Percentiles rank a stretch among this genome's conserved stretches.
Conservation (phyloP, 805 yeast genomes). For the Yarrowia divulgata region DNA sequence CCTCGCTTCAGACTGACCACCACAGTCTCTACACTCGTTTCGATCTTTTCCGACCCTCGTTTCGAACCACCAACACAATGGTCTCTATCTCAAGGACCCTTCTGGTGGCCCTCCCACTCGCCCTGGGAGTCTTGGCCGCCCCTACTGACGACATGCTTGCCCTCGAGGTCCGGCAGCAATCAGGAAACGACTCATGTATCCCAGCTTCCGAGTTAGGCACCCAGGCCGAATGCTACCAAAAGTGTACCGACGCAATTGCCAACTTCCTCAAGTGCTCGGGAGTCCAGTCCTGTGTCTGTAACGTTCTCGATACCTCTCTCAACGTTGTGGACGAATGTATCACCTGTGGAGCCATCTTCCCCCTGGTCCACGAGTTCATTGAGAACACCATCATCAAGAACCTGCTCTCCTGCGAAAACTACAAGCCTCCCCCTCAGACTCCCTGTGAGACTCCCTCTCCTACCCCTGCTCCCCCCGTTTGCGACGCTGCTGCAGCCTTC, state of each 20-base stretch:
- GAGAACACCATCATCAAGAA: conserved; percentile 17
- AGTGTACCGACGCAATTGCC: conserved; percentile 25
- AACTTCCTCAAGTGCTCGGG: conserved; percentile 7
- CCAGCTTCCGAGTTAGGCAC: conserved; percentile 13
- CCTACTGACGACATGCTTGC: conserved; percentile 4
- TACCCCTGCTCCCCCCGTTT: conserved; percentile 35
- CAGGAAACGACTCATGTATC: background rate
- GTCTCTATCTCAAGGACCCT: conserved; percentile 18
- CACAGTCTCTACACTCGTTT: too few relatives aligned
- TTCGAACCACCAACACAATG: conserved; percentile 1
- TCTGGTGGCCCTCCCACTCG: conserved; percentile 31
- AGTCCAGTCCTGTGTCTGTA: conserved; percentile 19
- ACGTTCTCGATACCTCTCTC: conserved; percentile 23
- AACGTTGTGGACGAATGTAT: conserved; percentile 30
- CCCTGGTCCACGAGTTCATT: conserved; percentile 21
- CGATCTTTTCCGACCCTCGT: conserved; percentile 1
- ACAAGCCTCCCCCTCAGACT: conserved; percentile 20
- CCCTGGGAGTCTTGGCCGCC: conserved; percentile 17
- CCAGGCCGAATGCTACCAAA: conserved; percentile 27
- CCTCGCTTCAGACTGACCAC: background rate
- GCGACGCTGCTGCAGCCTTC: conserved; percentile 46
- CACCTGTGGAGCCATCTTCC: conserved; percentile 36
- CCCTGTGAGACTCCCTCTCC: conserved; percentile 11
- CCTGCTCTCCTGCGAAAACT: conserved; percentile 12
- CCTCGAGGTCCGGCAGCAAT: conserved; percentile 16